Conservation (phyloP, 2,329 filamentous ascomycete species). For the Xylariaceae sp. region DNA sequence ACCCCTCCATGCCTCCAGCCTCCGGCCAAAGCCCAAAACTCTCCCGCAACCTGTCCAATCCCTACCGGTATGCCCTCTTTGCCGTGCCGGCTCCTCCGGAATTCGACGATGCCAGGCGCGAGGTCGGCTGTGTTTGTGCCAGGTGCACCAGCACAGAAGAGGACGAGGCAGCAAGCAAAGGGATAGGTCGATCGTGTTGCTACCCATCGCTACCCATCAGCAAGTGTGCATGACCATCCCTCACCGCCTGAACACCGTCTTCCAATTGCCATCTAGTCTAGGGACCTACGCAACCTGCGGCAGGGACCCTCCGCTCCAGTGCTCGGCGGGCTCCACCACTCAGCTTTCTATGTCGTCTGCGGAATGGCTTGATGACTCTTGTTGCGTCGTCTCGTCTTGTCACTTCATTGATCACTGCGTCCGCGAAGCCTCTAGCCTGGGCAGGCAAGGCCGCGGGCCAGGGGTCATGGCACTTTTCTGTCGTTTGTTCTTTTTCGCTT, state of each 20-base stretch:
- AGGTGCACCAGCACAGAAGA: not conserved
- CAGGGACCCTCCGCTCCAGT: constrained; percentile 26
- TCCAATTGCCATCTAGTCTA: constrained; percentile 22
- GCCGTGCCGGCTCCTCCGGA: constrained; percentile 15
- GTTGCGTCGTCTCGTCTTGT: constrained; percentile 14
- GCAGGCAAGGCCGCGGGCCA: not conserved
- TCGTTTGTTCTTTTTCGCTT: constrained; percentile 4
- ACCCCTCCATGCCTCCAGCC: constrained; percentile 5
- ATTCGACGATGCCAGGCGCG: constrained; percentile 2
- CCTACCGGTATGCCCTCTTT: constrained; percentile 8
- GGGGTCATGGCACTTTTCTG: not conserved
- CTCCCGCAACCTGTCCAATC: constrained; percentile 24
- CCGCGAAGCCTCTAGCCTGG: not conserved
- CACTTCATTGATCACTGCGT: not conserved
- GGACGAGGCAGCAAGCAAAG: constrained; percentile 7
- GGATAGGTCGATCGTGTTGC: constrained; percentile 14
- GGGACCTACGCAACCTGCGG: not conserved
- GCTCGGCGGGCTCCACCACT: constrained; percentile 29
- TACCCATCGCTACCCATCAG: constrained; percentile 12
- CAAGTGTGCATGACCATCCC: constrained; percentile 27
- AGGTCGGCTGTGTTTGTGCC: constrained; percentile 9
- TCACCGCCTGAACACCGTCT: constrained; percentile 31
- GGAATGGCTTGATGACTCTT: constrained; percentile 28
- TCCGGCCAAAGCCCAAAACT: constrained; percentile 18
- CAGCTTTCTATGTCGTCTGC: constrained; percentile 28